Evolutionary conservation across 1,139 yeast species (phyloP), one percentile per base, ranked within the genome.

Genomic region (Pneumocystis canis): DNA sequence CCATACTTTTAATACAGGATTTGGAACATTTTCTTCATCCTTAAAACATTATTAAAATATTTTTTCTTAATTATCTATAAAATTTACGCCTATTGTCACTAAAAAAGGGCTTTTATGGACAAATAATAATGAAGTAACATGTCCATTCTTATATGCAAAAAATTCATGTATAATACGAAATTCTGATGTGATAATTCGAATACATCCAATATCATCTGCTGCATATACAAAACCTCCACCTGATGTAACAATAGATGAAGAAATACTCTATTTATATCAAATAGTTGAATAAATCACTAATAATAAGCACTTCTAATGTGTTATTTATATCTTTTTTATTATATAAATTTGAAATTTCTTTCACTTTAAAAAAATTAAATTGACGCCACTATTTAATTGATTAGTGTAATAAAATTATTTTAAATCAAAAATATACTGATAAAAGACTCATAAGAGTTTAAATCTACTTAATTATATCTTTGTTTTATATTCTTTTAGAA

Each of bases 1-100:
- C 95, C 96, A 92, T 14, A 92, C 73, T 68, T 84, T 84, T 33
- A 90, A 73, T 95, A 94, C 33, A 76, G 78, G 3, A 94, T 95
- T 67, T 82, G 85, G 66, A 79, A 78, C 71, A 86, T 59, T 60
- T 4, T 62, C 39, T 60, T 66, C 68, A 92, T 67, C 58, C 40
- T 61, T 32, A 11, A 20, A 41, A 16, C 6, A 37, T 28, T 28
- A 60, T n/a, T 31, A 62, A 58, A 40, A 59, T 37, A 18, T 7
- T 35, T 25, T 31, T 16, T 31, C n/a, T 7, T 32, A 41, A 18
- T 39, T 18, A 3, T 20, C 58, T 7, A 31, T 16, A 33, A 25
- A 56, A 32, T 14, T 30, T 28, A 41, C n/a, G 59, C 69, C 25
- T 65, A 67, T 75, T 0, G 89, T 95, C 56, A 89, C 78, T 0